Evolutionary conservation across 352 stramenopile genomes (phyloP).

Genomic region (Phytophthora lateralis): DNA sequence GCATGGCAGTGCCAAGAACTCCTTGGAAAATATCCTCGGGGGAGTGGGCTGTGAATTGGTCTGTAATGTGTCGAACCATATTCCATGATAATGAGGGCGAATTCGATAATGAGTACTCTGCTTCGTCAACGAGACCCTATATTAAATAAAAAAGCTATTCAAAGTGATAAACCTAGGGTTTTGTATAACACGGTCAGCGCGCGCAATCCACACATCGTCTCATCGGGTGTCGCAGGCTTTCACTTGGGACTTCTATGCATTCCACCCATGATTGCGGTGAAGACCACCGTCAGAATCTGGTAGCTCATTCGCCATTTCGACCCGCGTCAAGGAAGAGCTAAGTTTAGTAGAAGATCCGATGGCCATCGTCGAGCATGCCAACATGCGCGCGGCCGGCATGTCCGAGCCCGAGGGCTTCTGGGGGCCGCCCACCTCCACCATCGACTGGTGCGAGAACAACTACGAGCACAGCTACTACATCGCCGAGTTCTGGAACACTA

Average conservation of each 20-base stretch:
- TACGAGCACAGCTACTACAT: conserved; percentile 82
- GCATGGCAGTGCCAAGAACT: too few relatives aligned
- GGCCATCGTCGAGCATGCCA: conserved; percentile 19
- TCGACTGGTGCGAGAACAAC: conserved; percentile 90
- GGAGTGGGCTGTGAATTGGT: too few relatives aligned
- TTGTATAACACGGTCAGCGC: too few relatives aligned
- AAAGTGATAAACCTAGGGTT: too few relatives aligned
- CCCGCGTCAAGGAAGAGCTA: conserved; percentile 1
- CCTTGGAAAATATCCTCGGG: too few relatives aligned
- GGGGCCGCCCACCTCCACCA: conserved; percentile 72
- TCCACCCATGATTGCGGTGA: conserved; percentile 10
- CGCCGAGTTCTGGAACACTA: conserved; percentile 90
- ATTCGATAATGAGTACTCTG: too few relatives aligned
- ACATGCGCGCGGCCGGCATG: conserved; percentile 17
- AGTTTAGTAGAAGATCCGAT: neutral
- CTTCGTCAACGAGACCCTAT: too few relatives aligned
- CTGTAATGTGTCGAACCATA: too few relatives aligned
- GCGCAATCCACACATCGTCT: conserved; percentile 7
- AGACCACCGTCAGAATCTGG: conserved; percentile 15
- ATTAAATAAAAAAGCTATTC: too few relatives aligned
- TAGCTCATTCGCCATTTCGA: conserved; percentile 20
- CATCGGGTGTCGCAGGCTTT: conserved; percentile 14
- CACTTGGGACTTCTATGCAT: conserved; percentile 28
- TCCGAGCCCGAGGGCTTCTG: conserved; percentile 47
- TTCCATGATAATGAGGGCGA: too few relatives aligned